Conservation (phyloP, 371 early-diverging fungal genomes). For the Phascolomyces articulosus region DNA sequence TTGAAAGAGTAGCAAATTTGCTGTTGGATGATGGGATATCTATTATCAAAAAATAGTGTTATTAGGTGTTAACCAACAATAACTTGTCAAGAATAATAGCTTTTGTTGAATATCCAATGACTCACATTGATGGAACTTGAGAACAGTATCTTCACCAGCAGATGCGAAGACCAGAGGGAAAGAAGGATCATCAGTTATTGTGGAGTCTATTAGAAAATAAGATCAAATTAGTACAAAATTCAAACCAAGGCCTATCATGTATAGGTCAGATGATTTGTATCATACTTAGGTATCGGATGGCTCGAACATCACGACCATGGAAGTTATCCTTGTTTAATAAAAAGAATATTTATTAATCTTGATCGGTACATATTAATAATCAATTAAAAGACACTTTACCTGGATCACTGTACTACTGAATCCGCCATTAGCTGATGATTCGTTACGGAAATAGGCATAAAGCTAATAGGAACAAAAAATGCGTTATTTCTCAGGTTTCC, state of each 20-base stretch:
- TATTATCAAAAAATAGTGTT: neutral
- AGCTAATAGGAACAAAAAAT: conserved; percentile 23
- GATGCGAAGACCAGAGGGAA: conserved; percentile 45
- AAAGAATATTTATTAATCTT: neutral
- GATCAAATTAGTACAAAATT: conserved; percentile 16
- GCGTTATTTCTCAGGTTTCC: neutral
- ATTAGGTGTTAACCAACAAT: too few species aligned
- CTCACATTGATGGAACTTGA: conserved; percentile 49
- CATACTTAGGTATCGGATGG: conserved; percentile 38
- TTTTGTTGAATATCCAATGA: too few species aligned
- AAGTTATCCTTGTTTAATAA: conserved; percentile 42
- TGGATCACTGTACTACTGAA: conserved; percentile 57
- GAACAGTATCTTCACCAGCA: conserved; percentile 55
- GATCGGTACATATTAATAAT: neutral
- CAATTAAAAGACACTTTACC: conserved; percentile 3
- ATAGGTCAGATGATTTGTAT: neutral
- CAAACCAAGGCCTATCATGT: neutral
- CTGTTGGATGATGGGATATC: conserved; percentile 27
- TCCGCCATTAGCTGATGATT: conserved; percentile 35
- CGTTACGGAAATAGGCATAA: conserved; percentile 52
- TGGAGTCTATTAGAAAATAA: conserved; percentile 27
- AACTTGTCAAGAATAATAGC: too few species aligned
- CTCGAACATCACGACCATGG: conserved; percentile 65
- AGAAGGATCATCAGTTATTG: conserved; percentile 25
- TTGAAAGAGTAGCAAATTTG: conserved; percentile 32